phyloP scores from a whole-genome alignment of 169 alveolate genomes.

The Cyclospora cayetanensis region DNA sequence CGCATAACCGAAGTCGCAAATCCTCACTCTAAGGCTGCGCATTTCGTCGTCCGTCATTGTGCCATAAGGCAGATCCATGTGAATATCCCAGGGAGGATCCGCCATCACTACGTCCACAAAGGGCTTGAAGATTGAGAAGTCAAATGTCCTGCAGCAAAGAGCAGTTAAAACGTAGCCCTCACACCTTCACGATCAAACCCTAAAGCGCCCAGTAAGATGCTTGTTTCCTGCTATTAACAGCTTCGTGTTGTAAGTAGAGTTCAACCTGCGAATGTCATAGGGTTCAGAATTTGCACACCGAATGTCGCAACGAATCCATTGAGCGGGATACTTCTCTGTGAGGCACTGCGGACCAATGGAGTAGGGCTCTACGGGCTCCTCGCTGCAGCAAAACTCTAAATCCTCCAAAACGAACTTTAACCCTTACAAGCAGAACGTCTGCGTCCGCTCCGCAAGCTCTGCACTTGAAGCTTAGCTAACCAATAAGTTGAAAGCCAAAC shows the following conservation, averaged over 20 bases:
- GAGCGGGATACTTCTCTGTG: slow-evolving; percentile 75
- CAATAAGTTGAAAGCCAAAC: no score
- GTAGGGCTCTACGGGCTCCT: slow-evolving; percentile 35
- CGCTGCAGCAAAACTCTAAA: background rate
- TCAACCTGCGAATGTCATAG: background rate
- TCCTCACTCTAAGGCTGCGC: slow-evolving; percentile 87
- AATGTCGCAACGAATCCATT: slow-evolving; percentile 89
- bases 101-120: slow-evolving; percentile 94
- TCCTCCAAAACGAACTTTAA: slow-evolving; percentile 33
- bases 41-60: slow-evolving; percentile 94
- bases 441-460: no score
- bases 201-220: background rate
- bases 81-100: slow-evolving; percentile 98
- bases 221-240: background rate
- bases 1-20: background rate
- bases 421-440: background rate
- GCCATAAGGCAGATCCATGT: slow-evolving; percentile 96
- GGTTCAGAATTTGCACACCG: slow-evolving; percentile 44
- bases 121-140: slow-evolving; percentile 89
- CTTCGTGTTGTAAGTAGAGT: background rate
- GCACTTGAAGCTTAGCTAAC: no score
- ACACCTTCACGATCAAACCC: background rate
- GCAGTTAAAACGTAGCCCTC: background rate
- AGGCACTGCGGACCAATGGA: slow-evolving; percentile 61
- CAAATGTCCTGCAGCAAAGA: slow-evolving; percentile 79